A percentile compares a stretch with the other conserved stretches of the same genome.
Conservation (phyloP, 768 basidiomycete genomes). For the Tulasnella sp. region DNA sequence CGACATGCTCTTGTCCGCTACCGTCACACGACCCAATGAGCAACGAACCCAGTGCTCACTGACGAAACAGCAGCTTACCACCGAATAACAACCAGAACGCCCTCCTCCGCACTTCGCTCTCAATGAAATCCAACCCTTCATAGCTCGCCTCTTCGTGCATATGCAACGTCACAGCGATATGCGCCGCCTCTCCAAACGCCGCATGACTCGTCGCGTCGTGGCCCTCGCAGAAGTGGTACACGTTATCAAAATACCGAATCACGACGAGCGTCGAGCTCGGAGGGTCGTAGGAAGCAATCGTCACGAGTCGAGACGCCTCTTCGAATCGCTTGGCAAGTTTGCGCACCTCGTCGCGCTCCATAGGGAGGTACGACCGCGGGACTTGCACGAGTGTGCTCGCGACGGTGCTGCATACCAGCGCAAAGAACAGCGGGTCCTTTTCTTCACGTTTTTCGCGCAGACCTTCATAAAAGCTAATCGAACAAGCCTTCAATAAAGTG, state of each 20-base stretch:
- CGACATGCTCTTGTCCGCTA: constrained; percentile 84
- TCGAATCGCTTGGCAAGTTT: constrained; percentile 71
- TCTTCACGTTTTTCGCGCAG: constrained; percentile 68
- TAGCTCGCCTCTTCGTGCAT: constrained; percentile 83
- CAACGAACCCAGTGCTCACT: background rate
- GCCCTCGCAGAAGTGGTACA: constrained; percentile 82
- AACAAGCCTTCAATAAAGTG: background rate
- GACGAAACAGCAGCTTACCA: constrained; percentile 34
- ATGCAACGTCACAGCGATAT: constrained; percentile 67
- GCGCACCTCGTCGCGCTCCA: constrained; percentile 69
- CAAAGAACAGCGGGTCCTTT: constrained; percentile 79
- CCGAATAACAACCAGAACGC: constrained; percentile 85
- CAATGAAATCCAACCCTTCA: constrained; percentile 70
- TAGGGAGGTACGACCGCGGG: constrained; percentile 75
- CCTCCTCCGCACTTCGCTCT: constrained; percentile 74
- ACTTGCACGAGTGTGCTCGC: constrained; percentile 82
- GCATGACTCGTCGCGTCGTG: constrained; percentile 80
- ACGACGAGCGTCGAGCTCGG: constrained; percentile 75
- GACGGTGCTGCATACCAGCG: constrained; percentile 79
- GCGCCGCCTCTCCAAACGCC: constrained; percentile 74
- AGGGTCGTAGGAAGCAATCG: constrained; percentile 70
- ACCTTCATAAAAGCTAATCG: constrained; percentile 38
- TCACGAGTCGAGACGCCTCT: constrained; percentile 70
- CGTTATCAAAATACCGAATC: constrained; percentile 74
- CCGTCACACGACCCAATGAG: background rate